Base-by-base conservation (phyloP, 1,284 basidiomycete species). In the Cystobasidium slooffiae region DNA sequence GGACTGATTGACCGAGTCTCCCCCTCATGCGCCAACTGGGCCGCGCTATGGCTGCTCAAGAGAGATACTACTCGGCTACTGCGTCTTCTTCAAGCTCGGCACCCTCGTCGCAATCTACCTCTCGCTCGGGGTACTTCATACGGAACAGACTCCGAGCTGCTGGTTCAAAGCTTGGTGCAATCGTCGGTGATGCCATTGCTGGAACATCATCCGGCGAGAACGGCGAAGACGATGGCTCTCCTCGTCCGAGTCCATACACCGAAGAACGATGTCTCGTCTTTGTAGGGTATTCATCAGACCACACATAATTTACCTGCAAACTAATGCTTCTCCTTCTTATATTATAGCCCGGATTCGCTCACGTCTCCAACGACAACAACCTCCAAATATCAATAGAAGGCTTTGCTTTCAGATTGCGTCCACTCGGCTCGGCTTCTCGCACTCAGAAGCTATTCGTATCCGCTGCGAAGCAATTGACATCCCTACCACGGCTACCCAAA, bases 371-470 rank as follows among this genome's bases (percentile, higher is more conserved):
- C 24, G 55, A 59, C 44, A 52, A 65, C 41, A 52, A 65, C 41
- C 63, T 73, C 53, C 65, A 43, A 20, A 52, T 73, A 62, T 58
- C 47, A 39, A 53, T 73, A 37, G 70, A 73, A 37, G 70, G 70
- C 39, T 73, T 73, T 39, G 70, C 70, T n/a, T 73, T 65, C 43
- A 43, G 62, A 16, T 44, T 73, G 41, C 62, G 70, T 22, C 70
- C 70, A 16, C 37, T 73, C 9, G 70, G 55, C 9, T 62, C 69
- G 56, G 70, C 70, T 31, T 73, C 70, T 20, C 62, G 70, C n/a
- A 73, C 70, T 7, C 79, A 79, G 43, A 75, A 77, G 18, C 69
- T 80, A 20, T 80, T 80, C 62, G 78, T 78, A 49, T 75, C 79
- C 0, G 74, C 78, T 53, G 79, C 79, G 1, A 77, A 75, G 39